These are phyloP conservation scores for Tricholoma matsutake DNA, from an alignment of 768 basidiomycete genomes.

Conservation along the genomic window DNA sequence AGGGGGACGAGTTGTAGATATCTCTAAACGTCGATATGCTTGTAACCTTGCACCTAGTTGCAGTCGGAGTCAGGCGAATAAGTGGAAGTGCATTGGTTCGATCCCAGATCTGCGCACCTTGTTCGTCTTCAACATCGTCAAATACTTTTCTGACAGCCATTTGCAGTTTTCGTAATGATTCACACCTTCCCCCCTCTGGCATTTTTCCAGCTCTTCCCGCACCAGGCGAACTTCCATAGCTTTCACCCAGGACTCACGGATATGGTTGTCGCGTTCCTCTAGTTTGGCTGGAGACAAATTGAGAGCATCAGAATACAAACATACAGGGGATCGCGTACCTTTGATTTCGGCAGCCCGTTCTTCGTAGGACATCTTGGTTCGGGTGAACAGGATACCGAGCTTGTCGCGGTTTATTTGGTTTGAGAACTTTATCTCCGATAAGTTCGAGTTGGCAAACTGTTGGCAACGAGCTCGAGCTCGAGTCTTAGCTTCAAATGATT, in stretches of 20 bases:
- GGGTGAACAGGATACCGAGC: constrained; percentile 1
- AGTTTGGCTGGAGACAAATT: constrained; percentile 48
- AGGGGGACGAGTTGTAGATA: background rate
- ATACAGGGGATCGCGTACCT: constrained; percentile 32
- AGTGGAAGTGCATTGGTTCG: too few relatives aligned
- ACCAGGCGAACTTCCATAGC: constrained; percentile 92
- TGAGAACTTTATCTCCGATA: background rate
- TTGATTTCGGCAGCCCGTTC: constrained; percentile 46
- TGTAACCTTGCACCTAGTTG: constrained; percentile 82
- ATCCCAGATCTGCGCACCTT: constrained; percentile 51
- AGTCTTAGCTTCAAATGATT: too few relatives aligned
- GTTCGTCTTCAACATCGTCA: constrained; percentile 73
- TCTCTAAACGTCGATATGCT: constrained; percentile 45
- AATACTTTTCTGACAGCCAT: constrained; percentile 81
- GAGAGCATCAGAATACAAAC: background rate
- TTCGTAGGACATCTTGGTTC: constrained; percentile 39
- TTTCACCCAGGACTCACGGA: constrained; percentile 92
- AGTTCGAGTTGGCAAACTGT: too few relatives aligned
- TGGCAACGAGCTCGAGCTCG: too few relatives aligned
- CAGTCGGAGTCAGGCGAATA: background rate
- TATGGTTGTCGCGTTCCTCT: constrained; percentile 64
- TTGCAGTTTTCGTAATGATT: constrained; percentile 90
- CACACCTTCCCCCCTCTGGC: constrained; percentile 86
- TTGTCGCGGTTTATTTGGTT: constrained; percentile 17
- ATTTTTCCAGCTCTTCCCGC: constrained; percentile 83